Percentiles rank a stretch among this genome's conserved stretches.
Evolutionary conservation across 2,329 filamentous ascomycete genomes (phyloP).

Genomic region (Pseudopyricularia cyperi): DNA sequence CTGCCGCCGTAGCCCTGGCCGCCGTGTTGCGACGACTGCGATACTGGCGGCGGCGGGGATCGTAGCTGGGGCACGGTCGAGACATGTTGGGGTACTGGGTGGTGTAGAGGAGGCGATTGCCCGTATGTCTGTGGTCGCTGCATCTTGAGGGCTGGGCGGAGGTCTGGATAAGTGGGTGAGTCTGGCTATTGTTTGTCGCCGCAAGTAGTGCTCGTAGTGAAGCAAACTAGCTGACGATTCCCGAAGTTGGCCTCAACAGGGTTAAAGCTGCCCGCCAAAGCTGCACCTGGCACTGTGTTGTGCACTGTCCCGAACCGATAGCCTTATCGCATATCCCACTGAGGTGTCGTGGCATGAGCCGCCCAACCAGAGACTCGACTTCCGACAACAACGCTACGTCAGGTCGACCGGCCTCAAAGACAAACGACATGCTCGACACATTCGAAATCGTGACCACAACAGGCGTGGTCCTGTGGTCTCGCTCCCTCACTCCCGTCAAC

Average conservation of each 20-base stretch:
- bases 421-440: conserved; percentile 66
- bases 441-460: conserved; percentile 96
- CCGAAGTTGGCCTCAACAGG: background rate
- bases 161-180: background rate
- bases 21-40: conserved; percentile 54
- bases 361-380: background rate
- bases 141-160: conserved; percentile 40
- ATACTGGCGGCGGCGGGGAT: conserved; percentile 73
- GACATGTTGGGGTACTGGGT: conserved; percentile 95
- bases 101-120: conserved; percentile 87
- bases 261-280: background rate
- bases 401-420: no score
- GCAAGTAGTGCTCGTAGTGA: background rate
- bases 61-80: conserved; percentile 94
- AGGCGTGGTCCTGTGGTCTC: conserved; percentile 93
- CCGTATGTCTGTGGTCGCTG: conserved; percentile 66
- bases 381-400: background rate
- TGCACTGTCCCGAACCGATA: background rate
- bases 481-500: conserved; percentile 68
- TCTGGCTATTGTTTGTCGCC: background rate
- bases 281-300: background rate
- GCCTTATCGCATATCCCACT: background rate
- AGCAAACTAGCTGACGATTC: no score
- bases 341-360: background rate
- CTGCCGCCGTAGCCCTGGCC: conserved; percentile 38